Evolutionary conservation across 1,284 basidiomycete genomes (phyloP), one percentile per base, ranked within the genome.

Genomic region (Ceratorhiza oryzae-sativae): DNA sequence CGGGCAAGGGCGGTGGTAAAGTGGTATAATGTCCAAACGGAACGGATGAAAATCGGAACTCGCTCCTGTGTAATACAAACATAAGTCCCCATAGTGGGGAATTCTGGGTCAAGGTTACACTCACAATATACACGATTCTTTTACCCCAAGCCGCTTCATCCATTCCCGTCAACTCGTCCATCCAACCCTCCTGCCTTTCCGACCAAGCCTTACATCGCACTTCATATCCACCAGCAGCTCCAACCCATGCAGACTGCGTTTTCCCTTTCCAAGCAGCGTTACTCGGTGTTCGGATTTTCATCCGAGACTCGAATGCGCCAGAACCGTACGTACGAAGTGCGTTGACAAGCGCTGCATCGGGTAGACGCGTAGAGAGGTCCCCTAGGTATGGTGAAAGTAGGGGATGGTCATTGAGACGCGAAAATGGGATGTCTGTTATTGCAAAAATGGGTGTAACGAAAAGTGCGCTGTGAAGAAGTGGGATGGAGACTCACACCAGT

Each of bases 81-180:
- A 32, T 39, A 23, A 23, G 20, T n/a, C n/a, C n/a, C n/a, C n/a
- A n/a, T n/a, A n/a, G n/a, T n/a, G n/a, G n/a, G n/a, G 34, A 58
- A 51, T 20, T 46, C 15, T 18, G 15, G 18, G n/a, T 25, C 12
- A 34, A 75, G 39, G 9, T 6, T 9, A 36, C 4, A 79, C 85
- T 73, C 75, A 91, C 91, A 76, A 91, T 77, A 76, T 93, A 93
- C 1, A 90, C 76, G 0, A 88, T 90, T 65, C 84, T 76, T 1
- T 81, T 77, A 13, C 90, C 85, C 91, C 91, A 92, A 23, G 86
- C 82, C 15, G 77, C 77, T 72, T 82, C 82, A 18, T 82, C 80
- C 71, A 79, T 82, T 34, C 78, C 77, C 48, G 77, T 77, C 12
- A 79, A 77, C 18, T 77, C 74, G 18, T 77, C 74, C 39, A 81